These are phyloP conservation scores for Yarrowia bubula DNA, from an alignment of 805 yeast genomes.

Conservation along the genomic window DNA sequence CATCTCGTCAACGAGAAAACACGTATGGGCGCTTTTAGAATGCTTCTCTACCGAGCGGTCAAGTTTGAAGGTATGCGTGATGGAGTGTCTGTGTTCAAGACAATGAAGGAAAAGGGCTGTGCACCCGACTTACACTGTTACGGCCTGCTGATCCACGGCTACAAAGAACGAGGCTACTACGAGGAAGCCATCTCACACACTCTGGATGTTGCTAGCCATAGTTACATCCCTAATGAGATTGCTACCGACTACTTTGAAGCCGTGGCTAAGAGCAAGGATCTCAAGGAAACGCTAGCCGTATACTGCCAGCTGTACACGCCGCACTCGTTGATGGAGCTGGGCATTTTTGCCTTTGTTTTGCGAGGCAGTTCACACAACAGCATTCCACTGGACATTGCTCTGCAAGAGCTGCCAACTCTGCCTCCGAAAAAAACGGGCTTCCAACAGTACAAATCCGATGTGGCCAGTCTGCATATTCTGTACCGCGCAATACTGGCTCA, in stretches of 20 bases:
- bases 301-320: slow-evolving; percentile 4
- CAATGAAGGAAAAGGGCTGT: slow-evolving; percentile 5
- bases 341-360: slow-evolving; percentile 12
- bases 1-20: not conserved
- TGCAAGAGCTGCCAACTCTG: not conserved
- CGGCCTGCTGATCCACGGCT: slow-evolving; percentile 21
- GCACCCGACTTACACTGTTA: not conserved
- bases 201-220: not conserved
- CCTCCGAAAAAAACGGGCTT: not conserved
- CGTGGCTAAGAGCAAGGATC: not conserved
- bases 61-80: slow-evolving; percentile 25
- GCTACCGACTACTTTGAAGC: slow-evolving; percentile 23
- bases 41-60: slow-evolving; percentile 24
- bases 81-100: not conserved
- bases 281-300: not conserved
- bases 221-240: not conserved
- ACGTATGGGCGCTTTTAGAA: not conserved
- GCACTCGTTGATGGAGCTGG: not conserved
- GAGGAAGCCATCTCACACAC: slow-evolving; percentile 3
- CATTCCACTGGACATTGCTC: not conserved
- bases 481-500: slow-evolving; percentile 2
- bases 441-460: not conserved
- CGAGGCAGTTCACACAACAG: slow-evolving; percentile 1
- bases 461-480: not conserved
- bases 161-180: slow-evolving; percentile 23